These are phyloP conservation scores for Chytriomyces sp. DNA, from an alignment of 192 early-diverging fungal genomes.

Conservation along the genomic window DNA sequence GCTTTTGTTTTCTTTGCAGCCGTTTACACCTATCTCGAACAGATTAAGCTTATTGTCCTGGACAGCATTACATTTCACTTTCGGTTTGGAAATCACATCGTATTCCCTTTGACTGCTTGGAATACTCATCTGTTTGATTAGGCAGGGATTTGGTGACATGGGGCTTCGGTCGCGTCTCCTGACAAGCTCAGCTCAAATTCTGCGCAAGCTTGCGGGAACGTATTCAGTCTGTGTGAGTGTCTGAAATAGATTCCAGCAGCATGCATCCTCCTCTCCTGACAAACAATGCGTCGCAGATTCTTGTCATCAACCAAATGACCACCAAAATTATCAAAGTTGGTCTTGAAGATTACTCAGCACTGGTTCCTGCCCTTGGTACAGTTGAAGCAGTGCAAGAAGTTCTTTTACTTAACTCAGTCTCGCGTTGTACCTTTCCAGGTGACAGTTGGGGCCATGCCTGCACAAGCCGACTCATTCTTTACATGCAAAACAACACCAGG, in stretches of 20 bases:
- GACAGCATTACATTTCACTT: conserved; percentile 58
- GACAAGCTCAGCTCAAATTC: conserved; percentile 38
- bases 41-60: conserved; percentile 52
- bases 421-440: conserved; percentile 15
- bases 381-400: too few relatives aligned
- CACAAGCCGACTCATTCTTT: conserved; percentile 47
- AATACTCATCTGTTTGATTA: background rate
- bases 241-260: background rate
- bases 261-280: background rate
- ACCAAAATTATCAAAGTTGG: conserved; percentile 35
- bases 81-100: background rate
- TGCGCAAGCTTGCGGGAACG: conserved; percentile 38
- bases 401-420: too few relatives aligned
- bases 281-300: conserved; percentile 23
- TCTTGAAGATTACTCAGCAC: conserved; percentile 14
- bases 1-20: background rate
- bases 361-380: conserved; percentile 50
- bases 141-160: conserved; percentile 49
- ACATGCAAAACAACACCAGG: conserved; percentile 39
- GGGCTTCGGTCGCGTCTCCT: conserved; percentile 43
- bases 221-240: conserved; percentile 31
- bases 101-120: background rate
- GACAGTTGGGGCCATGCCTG: conserved; percentile 53
- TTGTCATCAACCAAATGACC: conserved; percentile 53
- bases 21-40: background rate